Evolutionary conservation across 1,284 basidiomycete species (phyloP).

Genomic region (Apiotrichum sp.): DNA sequence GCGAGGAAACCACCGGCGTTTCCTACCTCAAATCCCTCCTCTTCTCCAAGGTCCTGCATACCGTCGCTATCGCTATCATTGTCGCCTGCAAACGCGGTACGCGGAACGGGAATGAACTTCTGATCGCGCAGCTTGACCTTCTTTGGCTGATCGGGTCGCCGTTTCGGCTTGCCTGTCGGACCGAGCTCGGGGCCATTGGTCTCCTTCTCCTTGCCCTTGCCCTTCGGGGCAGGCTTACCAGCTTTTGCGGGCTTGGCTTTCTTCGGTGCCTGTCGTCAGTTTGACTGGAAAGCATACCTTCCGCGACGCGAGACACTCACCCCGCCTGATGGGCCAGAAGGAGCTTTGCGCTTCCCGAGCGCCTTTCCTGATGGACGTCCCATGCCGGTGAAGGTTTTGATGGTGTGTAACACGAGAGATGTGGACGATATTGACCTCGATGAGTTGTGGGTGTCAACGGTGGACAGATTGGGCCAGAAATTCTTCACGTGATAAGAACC

Average conservation of each 20-base stretch:
- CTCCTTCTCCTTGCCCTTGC: conserved; percentile 13
- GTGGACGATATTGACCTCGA: too few relatives aligned
- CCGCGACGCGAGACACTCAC: too few relatives aligned
- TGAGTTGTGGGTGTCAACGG: too few relatives aligned
- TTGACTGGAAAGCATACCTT: too few relatives aligned
- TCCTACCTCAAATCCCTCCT: conserved; percentile 19
- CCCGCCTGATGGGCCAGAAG: neutral
- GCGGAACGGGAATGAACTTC: conserved; percentile 44
- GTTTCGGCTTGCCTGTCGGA: conserved; percentile 40
- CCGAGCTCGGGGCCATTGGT: conserved; percentile 19
- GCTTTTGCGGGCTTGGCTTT: conserved; percentile 1
- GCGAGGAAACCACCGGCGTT: conserved; percentile 31
- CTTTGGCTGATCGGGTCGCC: conserved; percentile 42
- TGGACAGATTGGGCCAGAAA: conserved; percentile 5
- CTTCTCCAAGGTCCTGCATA: conserved; percentile 24
- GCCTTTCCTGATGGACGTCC: conserved; percentile 33
- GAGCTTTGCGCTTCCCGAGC: conserved; percentile 35
- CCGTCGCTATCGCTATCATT: conserved; percentile 5
- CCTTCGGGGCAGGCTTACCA: conserved; percentile 6
- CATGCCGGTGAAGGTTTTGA: conserved; percentile 15
- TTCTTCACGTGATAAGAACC: conserved; percentile 10
- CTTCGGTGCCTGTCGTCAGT: conserved; percentile 11
- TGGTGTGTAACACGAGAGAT: neutral
- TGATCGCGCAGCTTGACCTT: conserved; percentile 46
- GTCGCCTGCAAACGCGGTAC: conserved; percentile 31